Conservation (phyloP, 1,284 basidiomycete genomes). For the Malassezia restricta region DNA sequence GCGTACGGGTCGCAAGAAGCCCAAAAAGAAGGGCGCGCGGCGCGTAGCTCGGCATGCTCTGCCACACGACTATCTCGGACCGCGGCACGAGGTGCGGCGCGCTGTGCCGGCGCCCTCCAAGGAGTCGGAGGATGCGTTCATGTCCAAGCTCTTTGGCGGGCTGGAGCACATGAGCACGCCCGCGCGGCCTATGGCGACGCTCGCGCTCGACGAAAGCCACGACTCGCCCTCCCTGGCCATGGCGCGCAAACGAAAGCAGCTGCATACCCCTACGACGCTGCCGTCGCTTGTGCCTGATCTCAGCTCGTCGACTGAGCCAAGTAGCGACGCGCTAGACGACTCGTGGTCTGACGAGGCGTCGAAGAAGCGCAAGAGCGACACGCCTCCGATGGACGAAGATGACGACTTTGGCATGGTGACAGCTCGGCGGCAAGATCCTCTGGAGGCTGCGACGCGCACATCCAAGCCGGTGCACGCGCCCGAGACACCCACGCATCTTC, state of each 20-base stretch:
- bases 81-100: background rate
- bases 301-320: constrained; percentile 14
- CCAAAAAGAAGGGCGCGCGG: constrained; percentile 28
- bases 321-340: constrained; percentile 17
- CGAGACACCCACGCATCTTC: constrained; percentile 4
- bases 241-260: constrained; percentile 21
- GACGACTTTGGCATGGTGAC: constrained; percentile 28
- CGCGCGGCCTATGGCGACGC: constrained; percentile 6
- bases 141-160: constrained; percentile 36
- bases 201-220: constrained; percentile 13
- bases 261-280: constrained; percentile 3
- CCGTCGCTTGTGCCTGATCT: constrained; percentile 5
- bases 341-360: background rate
- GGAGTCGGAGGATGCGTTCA: constrained; percentile 44
- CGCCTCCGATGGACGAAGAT: constrained; percentile 17
- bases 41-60: constrained; percentile 17
- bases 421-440: constrained; percentile 10
- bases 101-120: constrained; percentile 24
- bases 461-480: background rate
- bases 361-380: constrained; percentile 22
- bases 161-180: constrained; percentile 21
- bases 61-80: constrained; percentile 10
- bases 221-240: constrained; percentile 14
- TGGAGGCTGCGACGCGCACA: background rate
- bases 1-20: constrained; percentile 38